Evolutionary conservation across 2,329 filamentous ascomycete species (phyloP).

Genomic region (Metarhizium humberi): DNA sequence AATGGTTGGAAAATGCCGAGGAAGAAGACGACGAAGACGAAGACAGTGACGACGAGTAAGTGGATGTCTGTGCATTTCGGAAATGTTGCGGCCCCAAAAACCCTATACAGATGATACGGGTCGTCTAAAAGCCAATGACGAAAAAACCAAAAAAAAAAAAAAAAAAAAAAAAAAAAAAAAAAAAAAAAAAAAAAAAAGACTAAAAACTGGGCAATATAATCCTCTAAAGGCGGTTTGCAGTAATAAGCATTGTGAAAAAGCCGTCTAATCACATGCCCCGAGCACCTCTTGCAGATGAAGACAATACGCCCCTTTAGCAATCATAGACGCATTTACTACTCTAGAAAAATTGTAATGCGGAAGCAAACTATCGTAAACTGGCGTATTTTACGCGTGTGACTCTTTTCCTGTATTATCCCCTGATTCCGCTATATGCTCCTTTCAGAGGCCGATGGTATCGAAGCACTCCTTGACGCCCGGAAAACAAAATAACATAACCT

Average conservation of each 20-base stretch:
- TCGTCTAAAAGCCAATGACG: not conserved
- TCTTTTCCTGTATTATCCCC: not conserved
- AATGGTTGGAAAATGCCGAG: constrained; percentile 72
- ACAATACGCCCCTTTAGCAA: too few species aligned
- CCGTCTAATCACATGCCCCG: too few species aligned
- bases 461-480: not conserved
- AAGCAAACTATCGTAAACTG: not conserved
- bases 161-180: not conserved
- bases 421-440: not conserved
- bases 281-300: too few species aligned
- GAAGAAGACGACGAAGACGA: constrained; percentile 58
- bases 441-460: not conserved
- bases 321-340: too few species aligned
- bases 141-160: not conserved
- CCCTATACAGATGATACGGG: not conserved
- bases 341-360: not conserved
- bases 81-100: not conserved
- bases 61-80: not conserved
- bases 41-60: constrained; percentile 14
- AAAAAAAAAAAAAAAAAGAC: not conserved
- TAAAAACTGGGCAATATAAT: too few species aligned
- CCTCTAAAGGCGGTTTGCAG: too few species aligned
- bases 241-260: too few species aligned
- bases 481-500: not conserved
- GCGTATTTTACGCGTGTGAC: not conserved